Evolutionary conservation across 192 early-diverging fungal genomes (phyloP).

Genomic region (Umbelopsis ramanniana): DNA sequence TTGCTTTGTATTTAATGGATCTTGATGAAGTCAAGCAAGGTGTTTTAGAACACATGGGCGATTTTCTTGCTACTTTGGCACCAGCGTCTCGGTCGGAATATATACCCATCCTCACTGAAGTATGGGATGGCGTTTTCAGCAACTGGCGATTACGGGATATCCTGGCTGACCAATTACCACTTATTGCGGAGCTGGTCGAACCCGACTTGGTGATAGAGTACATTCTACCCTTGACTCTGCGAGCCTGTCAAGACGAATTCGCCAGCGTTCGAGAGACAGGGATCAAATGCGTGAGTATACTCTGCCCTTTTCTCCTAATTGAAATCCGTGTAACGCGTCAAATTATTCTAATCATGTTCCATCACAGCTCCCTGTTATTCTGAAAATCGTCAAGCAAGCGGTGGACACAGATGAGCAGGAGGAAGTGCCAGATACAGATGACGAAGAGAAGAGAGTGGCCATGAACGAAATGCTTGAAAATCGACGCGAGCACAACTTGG

Average conservation of each 20-base stretch:
- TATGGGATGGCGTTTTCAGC: slow-evolving; percentile 69
- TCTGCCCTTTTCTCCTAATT: too few species aligned
- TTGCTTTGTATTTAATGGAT: slow-evolving; percentile 56
- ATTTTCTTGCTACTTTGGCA: slow-evolving; percentile 66
- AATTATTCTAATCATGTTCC: neutral
- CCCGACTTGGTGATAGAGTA: slow-evolving; percentile 60
- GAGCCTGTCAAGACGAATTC: slow-evolving; percentile 53
- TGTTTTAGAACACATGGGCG: slow-evolving; percentile 65
- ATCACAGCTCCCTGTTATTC: slow-evolving; percentile 40
- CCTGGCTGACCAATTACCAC: slow-evolving; percentile 67
- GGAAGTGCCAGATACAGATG: slow-evolving; percentile 17
- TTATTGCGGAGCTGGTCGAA: slow-evolving; percentile 63
- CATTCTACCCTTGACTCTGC: slow-evolving; percentile 67
- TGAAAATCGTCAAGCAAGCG: slow-evolving; percentile 39
- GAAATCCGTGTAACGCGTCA: neutral
- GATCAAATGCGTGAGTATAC: slow-evolving; percentile 40
- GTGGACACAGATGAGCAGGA: slow-evolving; percentile 33
- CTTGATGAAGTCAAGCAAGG: slow-evolving; percentile 72
- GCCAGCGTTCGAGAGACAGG: slow-evolving; percentile 58
- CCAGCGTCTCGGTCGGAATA: slow-evolving; percentile 61
- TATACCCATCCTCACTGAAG: slow-evolving; percentile 64
- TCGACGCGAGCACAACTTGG: slow-evolving; percentile 25
- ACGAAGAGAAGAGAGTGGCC: slow-evolving; percentile 24
- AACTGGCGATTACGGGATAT: slow-evolving; percentile 75
- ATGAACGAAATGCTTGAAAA: slow-evolving; percentile 24